Base-by-base conservation (phyloP, 2,329 filamentous ascomycete genomes). In the Ceratocystiopsis minuta region DNA sequence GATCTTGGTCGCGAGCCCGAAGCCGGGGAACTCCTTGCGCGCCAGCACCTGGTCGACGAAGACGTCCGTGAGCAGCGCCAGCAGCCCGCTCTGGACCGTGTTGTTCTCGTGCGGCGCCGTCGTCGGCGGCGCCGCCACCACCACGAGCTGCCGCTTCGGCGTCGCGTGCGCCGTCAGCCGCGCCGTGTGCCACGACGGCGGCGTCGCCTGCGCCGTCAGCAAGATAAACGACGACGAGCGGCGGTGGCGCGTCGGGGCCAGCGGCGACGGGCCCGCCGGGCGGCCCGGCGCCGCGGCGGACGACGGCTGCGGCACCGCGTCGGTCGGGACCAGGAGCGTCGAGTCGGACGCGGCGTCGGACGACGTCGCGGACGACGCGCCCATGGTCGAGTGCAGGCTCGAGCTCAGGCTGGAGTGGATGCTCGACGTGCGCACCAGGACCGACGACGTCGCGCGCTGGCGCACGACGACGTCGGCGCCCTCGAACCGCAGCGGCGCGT, bases 181-280 rank as follows among this genome's bases (percentile, higher is more conserved):
- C 14, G 78, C 70, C 33, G 73, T 64, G 13, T 72, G 76, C 2
- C 74, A 70, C 2, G 63, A 60, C 40, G 72, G 61, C 11, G 70
- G 67, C 0, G 69, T 64, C 43, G 73, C 72, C 43, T 82, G 75
- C 3, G 82, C 72, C 6, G 82, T 86, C 17, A 98, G 67, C 2
- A 98, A 70, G 28, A 96, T 78, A 55, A 96, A 98, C 0, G 88
- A 95, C 0, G 88, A 95, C 2, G 83, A 80, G 51, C 87, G 76
- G 32, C 79, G 75, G 20, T 92, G 65, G 16, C 77, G 73, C 7
- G 75, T 72, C 32, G 32, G 4, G 32, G 32, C 32, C 32, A 14
- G 32, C 6, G 32, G 13, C 4, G 32, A 14, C 13, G 15, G 13
- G 13, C 41, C 44, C 7, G 44, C 31, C 6, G 35, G 3, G 54